Percentiles rank a stretch among this genome's conserved stretches.
phyloP scores from a whole-genome alignment of 805 yeast species.

The Teunomyces lycoperdinae region DNA sequence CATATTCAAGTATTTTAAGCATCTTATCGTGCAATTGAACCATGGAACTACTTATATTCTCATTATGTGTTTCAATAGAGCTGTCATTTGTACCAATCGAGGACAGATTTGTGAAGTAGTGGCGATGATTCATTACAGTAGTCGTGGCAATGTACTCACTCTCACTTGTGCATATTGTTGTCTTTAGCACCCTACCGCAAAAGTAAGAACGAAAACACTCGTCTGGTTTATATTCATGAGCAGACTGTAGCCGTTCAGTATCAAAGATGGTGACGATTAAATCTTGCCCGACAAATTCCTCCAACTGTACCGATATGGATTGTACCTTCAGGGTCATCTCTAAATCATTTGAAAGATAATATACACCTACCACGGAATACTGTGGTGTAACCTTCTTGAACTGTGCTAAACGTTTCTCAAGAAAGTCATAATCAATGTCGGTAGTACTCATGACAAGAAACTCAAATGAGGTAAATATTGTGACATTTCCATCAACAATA shows the following conservation, averaged over 20 bases:
- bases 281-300: neutral
- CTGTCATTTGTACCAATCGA: slow-evolving; percentile 5
- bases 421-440: slow-evolving; percentile 21
- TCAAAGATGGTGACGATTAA: neutral
- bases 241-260: neutral
- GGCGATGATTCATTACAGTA: slow-evolving; percentile 26
- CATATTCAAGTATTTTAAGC: slow-evolving; percentile 18
- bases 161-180: slow-evolving; percentile 23
- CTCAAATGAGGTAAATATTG: slow-evolving; percentile 29
- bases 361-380: slow-evolving; percentile 28
- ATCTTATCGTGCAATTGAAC: slow-evolving; percentile 24
- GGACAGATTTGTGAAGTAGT: slow-evolving; percentile 17
- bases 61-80: slow-evolving; percentile 9
- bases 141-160: slow-evolving; percentile 32
- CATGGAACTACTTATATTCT: slow-evolving; percentile 12
- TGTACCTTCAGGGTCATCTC: neutral
- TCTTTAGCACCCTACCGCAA: slow-evolving; percentile 5
- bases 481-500: slow-evolving; percentile 8
- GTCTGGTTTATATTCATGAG: neutral
- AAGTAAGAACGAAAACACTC: neutral
- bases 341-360: slow-evolving; percentile 14
- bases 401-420: slow-evolving; percentile 25
- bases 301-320: neutral
- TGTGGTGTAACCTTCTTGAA: slow-evolving; percentile 28
- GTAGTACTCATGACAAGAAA: slow-evolving; percentile 14